Base-by-base conservation (phyloP, 2,329 filamentous ascomycete species). In the Niveomyces coronatus region DNA sequence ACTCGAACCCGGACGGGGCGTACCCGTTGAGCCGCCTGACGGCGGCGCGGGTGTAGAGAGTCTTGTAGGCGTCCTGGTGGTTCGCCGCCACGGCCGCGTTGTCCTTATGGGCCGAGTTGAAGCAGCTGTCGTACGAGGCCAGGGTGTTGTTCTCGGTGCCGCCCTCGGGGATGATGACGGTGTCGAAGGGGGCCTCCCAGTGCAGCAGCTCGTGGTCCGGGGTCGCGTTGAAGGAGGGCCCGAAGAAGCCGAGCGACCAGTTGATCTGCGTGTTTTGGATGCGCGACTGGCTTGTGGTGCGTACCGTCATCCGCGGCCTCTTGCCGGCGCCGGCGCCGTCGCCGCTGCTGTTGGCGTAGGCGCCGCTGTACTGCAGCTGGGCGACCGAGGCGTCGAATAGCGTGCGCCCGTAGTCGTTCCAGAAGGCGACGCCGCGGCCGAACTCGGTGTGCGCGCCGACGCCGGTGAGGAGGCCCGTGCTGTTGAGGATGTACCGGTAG, bases 71-170 rank as follows among this genome's bases (percentile, higher is more conserved):
- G 35, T 65, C 56, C 26, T 64, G 45, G 39, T 63, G 56, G 8
- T 47, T 35, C 45, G 70, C 63, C 30, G 64, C 65, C 8, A 62
- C 53, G 13, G 57, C 55, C 28, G 53, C 10, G 14, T 47, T 53
- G 27, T 54, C 56, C 11, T 51, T 44, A 7, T 56, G 45, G 14
- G 56, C 47, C 31, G 65, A 62, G 34, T 63, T 61, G 36, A 54
- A 54, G 49, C 70, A 74, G 32, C 64, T 62, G 31, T 47, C 45
- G 22, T 47, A 47, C 5, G 45, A 47, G 4, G 45, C 45, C 5
- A 93, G 69, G 2, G 82, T 85, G 57, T 89, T 89, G 61, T 91
- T 91, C 44, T 65, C 65, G 2, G 65, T 70, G 0, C 60, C 45
- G 5, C 60, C 68, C 55, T 89, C 84, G 7, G 74, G 72, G 36